Evolutionary conservation across 805 yeast genomes (phyloP).

Genomic region (Wickerhamiella qilinensis): DNA sequence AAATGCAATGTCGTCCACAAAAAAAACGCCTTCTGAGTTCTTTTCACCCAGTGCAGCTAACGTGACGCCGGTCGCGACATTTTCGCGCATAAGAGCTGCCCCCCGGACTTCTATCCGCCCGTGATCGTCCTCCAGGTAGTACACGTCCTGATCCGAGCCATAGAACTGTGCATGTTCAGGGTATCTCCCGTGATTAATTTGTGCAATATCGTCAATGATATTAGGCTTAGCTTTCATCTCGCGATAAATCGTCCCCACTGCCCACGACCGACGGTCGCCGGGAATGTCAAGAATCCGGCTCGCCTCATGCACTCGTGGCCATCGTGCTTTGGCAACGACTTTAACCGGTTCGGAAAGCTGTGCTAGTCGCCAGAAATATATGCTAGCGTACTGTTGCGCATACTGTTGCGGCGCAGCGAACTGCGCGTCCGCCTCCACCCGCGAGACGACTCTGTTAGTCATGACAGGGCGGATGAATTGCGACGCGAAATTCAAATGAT

Average conservation of each 20-base stretch:
- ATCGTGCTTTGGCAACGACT: slow-evolving; percentile 32
- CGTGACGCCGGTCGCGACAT: slow-evolving; percentile 76
- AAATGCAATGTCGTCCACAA: slow-evolving; percentile 61
- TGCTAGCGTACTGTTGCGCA: slow-evolving; percentile 36
- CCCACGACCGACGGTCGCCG: slow-evolving; percentile 54
- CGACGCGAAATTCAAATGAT: no score
- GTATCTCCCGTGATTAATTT: slow-evolving; percentile 12
- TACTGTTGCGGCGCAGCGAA: neutral
- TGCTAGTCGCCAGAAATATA: slow-evolving; percentile 39
- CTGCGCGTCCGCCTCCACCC: no score
- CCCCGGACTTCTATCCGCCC: slow-evolving; percentile 71
- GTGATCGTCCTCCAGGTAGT: slow-evolving; percentile 81
- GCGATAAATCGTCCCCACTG: slow-evolving; percentile 71
- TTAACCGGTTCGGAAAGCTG: slow-evolving; percentile 32
- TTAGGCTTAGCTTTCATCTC: slow-evolving; percentile 78
- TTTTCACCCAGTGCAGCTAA: slow-evolving; percentile 81
- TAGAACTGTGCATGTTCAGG: slow-evolving; percentile 19
- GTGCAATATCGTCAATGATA: slow-evolving; percentile 62
- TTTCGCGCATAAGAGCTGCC: slow-evolving; percentile 26
- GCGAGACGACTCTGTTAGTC: no score
- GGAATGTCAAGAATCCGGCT: slow-evolving; percentile 44
- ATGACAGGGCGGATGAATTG: no score
- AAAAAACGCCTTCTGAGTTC: slow-evolving; percentile 65
- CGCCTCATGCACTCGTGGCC: slow-evolving; percentile 37
- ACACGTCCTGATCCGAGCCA: slow-evolving; percentile 30